Conservation (phyloP, 805 yeast species). For the Millerago galiae region DNA sequence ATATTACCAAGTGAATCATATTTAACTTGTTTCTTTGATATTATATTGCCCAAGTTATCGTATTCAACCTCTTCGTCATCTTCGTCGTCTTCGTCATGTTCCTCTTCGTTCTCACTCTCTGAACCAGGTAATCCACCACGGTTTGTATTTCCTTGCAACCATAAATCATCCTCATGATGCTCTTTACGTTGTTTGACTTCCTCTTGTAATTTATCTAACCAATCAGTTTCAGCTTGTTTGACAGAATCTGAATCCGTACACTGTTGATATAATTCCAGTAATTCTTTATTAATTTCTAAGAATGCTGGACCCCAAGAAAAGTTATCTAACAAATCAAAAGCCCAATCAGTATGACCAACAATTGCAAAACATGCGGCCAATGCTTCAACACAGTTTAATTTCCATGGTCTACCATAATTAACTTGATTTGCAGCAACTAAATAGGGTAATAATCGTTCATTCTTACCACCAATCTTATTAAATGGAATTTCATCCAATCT, state of each 20-base stretch:
- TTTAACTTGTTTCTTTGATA: background rate
- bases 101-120: slow-evolving; percentile 20
- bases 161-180: slow-evolving; percentile 52
- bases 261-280: slow-evolving; percentile 63
- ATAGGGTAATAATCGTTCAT: slow-evolving; percentile 84
- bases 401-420: slow-evolving; percentile 95
- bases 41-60: slow-evolving; percentile 14
- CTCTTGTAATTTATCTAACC: slow-evolving; percentile 61
- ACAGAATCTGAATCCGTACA: slow-evolving; percentile 82
- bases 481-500: slow-evolving; percentile 96
- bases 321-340: slow-evolving; percentile 62
- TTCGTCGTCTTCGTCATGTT: slow-evolving; percentile 16
- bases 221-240: slow-evolving; percentile 61
- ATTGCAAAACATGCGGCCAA: slow-evolving; percentile 95
- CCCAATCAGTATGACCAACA: slow-evolving; percentile 89
- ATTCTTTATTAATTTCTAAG: slow-evolving; percentile 71
- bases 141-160: slow-evolving; percentile 78
- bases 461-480: slow-evolving; percentile 80
- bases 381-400: slow-evolving; percentile 93
- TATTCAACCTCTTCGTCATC: slow-evolving; percentile 12
- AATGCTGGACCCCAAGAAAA: slow-evolving; percentile 95
- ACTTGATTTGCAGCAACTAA: slow-evolving; percentile 96
- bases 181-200: slow-evolving; percentile 60
- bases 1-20: slow-evolving; percentile 19
- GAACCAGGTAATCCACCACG: slow-evolving; percentile 28